These are phyloP conservation scores for Heritiera littoralis DNA, from an alignment of 345 rosid species.

Conservation along the genomic window DNA sequence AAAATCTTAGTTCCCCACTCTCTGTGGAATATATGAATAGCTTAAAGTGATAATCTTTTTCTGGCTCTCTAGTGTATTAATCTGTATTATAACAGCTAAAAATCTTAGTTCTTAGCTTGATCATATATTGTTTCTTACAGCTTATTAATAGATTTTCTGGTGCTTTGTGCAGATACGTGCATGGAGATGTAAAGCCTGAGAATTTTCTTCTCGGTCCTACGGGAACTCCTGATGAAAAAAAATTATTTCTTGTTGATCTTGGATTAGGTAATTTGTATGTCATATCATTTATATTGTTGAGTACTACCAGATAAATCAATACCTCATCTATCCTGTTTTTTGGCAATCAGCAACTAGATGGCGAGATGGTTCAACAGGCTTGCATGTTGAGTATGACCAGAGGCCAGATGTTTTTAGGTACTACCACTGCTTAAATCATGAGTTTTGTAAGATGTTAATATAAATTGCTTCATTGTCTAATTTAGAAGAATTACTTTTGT, in stretches of 20 bases:
- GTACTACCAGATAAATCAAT: not conserved
- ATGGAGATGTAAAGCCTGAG: conserved; percentile 84
- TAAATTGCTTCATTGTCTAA: not conserved
- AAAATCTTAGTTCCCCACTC: not conserved
- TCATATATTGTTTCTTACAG: not conserved
- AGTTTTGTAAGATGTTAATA: not conserved
- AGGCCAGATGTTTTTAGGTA: conserved; percentile 83
- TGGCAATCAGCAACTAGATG: conserved; percentile 59
- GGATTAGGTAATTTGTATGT: conserved; percentile 55
- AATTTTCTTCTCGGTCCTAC: conserved; percentile 71
- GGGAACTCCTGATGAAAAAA: conserved; percentile 61
- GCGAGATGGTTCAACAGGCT: conserved; percentile 54
- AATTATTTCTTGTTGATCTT: conserved; percentile 63
- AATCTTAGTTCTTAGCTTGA: not conserved
- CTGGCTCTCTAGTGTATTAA: conserved; percentile 6
- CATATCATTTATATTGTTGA: not conserved
- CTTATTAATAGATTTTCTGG: conserved; percentile 7
- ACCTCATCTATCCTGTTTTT: conserved; percentile 16
- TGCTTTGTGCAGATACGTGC: conserved; percentile 52
- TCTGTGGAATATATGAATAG: not conserved
- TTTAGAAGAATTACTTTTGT: not conserved
- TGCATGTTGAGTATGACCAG: conserved; percentile 75
- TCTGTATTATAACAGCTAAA: not conserved
- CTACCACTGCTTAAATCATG: not conserved
- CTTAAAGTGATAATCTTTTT: not conserved